A percentile compares a stretch with the other conserved stretches of the same genome.
These are phyloP conservation scores for Suillus lakei DNA, from an alignment of 768 basidiomycete genomes.

Conservation along the genomic window DNA sequence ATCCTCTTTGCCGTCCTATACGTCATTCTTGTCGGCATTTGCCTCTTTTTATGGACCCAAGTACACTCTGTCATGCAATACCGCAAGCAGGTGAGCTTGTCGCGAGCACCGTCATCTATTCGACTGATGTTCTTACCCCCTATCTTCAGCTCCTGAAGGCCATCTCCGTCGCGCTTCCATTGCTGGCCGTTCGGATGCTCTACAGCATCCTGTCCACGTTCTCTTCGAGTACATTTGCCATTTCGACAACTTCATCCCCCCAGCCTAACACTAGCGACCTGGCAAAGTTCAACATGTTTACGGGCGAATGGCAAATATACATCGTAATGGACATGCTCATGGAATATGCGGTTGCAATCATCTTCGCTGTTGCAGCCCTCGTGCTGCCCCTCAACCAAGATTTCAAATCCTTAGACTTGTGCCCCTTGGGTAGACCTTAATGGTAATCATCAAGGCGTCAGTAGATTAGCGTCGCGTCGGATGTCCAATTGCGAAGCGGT, in stretches of 20 bases:
- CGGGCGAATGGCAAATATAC: constrained; percentile 56
- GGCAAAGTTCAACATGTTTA: constrained; percentile 53
- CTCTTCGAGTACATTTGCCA: constrained; percentile 48
- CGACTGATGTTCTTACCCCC: constrained; percentile 14
- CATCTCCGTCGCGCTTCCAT: constrained; percentile 58
- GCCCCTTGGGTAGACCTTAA: constrained; percentile 37
- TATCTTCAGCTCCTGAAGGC: constrained; percentile 56
- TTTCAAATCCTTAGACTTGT: constrained; percentile 17
- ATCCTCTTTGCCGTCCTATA: constrained; percentile 41
- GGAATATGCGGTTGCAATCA: constrained; percentile 53
- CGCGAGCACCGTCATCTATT: not conserved
- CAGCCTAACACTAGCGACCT: constrained; percentile 31
- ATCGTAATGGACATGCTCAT: constrained; percentile 58
- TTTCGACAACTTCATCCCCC: constrained; percentile 34
- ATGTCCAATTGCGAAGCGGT: not conserved
- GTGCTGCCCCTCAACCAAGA: constrained; percentile 25
- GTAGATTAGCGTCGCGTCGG: not conserved
- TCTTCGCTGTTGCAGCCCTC: constrained; percentile 40
- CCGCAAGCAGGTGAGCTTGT: constrained; percentile 38
- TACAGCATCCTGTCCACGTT: constrained; percentile 59
- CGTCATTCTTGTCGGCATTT: constrained; percentile 50
- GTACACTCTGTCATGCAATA: constrained; percentile 40
- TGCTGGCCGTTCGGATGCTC: constrained; percentile 49
- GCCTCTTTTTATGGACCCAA: constrained; percentile 56
- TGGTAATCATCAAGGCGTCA: not conserved